These are phyloP conservation scores for Ogataea wickerhamii DNA, from an alignment of 805 yeast genomes.

Conservation along the genomic window DNA sequence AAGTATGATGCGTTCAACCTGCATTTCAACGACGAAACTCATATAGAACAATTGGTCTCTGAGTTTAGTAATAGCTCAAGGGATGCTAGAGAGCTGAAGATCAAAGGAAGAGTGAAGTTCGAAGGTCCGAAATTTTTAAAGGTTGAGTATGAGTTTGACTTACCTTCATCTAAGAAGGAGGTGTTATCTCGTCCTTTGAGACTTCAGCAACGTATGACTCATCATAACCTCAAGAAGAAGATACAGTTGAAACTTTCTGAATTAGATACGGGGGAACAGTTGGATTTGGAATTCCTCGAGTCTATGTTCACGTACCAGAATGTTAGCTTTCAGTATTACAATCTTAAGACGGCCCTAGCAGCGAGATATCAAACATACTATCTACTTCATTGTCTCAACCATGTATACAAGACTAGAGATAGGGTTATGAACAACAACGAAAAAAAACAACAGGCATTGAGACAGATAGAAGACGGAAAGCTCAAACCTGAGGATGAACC, in stretches of 20 bases:
- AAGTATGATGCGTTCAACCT: slow-evolving; percentile 65
- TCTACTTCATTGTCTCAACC: slow-evolving; percentile 72
- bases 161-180: slow-evolving; percentile 7
- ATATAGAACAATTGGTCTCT: slow-evolving; percentile 32
- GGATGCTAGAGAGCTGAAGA: slow-evolving; percentile 19
- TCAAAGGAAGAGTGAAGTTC: slow-evolving; percentile 10
- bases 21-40: slow-evolving; percentile 61
- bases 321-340: slow-evolving; percentile 50
- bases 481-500: slow-evolving; percentile 37
- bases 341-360: slow-evolving; percentile 39
- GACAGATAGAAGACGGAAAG: slow-evolving; percentile 34
- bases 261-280: slow-evolving; percentile 30
- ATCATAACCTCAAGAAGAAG: slow-evolving; percentile 47
- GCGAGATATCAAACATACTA: slow-evolving; percentile 55
- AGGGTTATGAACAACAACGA: slow-evolving; percentile 73
- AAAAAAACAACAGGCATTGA: slow-evolving; percentile 42
- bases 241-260: slow-evolving; percentile 35
- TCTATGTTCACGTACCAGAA: slow-evolving; percentile 75
- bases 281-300: slow-evolving; percentile 54
- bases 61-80: slow-evolving; percentile 10
- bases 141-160: slow-evolving; percentile 29
- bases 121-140: slow-evolving; percentile 29
- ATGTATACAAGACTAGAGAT: slow-evolving; percentile 82
- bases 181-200: slow-evolving; percentile 8
- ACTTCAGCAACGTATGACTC: slow-evolving; percentile 14